Percentiles rank a stretch among this genome's conserved stretches.
Conservation (phyloP, 345 rosid genomes). For the Gossypium bickii region DNA sequence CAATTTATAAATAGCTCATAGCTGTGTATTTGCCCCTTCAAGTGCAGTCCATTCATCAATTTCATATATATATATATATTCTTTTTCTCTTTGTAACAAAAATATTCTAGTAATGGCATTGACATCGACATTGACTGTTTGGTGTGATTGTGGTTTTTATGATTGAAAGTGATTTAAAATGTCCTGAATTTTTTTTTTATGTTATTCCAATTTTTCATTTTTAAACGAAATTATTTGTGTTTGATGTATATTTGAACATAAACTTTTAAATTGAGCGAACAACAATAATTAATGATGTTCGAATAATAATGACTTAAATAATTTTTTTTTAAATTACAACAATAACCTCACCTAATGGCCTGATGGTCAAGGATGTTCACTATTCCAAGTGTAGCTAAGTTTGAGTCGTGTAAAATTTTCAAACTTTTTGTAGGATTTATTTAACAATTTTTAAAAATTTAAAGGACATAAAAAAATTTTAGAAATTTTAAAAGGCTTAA, state of each 20-base stretch:
- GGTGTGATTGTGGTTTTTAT: conserved; percentile 28
- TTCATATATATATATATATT: neutral
- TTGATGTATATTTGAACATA: neutral
- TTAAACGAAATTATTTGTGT: neutral
- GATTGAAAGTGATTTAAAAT: conserved; percentile 21
- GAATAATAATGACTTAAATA: too few relatives aligned
- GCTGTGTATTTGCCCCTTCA: conserved; percentile 28
- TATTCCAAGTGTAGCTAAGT: fast-evolving
- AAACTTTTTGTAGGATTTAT: too few relatives aligned
- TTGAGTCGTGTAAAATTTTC: too few relatives aligned
- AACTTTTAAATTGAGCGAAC: neutral
- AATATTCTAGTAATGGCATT: conserved; percentile 16
- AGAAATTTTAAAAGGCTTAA: too few relatives aligned
- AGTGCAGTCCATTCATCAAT: conserved; percentile 21
- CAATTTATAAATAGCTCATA: conserved; percentile 34
- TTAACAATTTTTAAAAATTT: too few relatives aligned
- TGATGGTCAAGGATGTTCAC: too few relatives aligned
- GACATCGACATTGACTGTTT: conserved; percentile 15
- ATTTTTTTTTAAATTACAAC: neutral
- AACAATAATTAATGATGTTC: neutral
- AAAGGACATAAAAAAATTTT: too few relatives aligned
- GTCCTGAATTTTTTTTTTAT: neutral
- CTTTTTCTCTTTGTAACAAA: neutral
- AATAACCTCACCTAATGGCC: too few relatives aligned
- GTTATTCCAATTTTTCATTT: too few relatives aligned